phyloP scores from a whole-genome alignment of 148 eudicot species.

The Heliamphora exappendiculata region DNA sequence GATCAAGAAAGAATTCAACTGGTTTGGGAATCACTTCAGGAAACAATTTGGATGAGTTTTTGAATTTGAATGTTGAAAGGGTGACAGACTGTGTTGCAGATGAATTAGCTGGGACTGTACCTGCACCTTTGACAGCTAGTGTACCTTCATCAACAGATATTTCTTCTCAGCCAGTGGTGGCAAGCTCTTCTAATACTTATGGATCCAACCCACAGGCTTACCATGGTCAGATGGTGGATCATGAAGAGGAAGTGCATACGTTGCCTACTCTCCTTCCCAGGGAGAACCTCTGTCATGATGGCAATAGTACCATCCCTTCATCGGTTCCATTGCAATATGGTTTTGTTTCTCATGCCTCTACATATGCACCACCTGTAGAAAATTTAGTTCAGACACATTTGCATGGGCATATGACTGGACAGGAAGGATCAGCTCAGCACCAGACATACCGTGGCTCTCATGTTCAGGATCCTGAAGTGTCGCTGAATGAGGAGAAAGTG shows the following conservation, averaged over 20 bases:
- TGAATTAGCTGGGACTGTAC: slow-evolving; percentile 12
- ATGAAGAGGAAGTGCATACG: slow-evolving; percentile 13
- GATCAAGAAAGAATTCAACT: slow-evolving; percentile 17
- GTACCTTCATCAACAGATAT: slow-evolving; percentile 19
- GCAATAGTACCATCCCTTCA: not conserved
- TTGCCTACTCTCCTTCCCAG: slow-evolving; percentile 4
- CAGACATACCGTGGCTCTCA: slow-evolving; percentile 16
- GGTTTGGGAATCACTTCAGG: slow-evolving; percentile 42
- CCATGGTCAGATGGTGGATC: slow-evolving; percentile 29
- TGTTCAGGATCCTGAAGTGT: slow-evolving; percentile 9
- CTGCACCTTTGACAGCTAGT: slow-evolving; percentile 24
- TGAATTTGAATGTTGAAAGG: slow-evolving; percentile 25
- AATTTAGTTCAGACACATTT: slow-evolving; percentile 15
- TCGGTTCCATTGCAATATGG: slow-evolving; percentile 19
- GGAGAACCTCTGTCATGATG: slow-evolving; percentile 18
- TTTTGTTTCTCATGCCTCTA: slow-evolving; percentile 22
- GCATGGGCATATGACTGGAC: slow-evolving; percentile 20
- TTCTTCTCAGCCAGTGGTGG: slow-evolving; percentile 30
- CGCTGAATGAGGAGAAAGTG: slow-evolving; percentile 17
- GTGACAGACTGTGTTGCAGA: slow-evolving; percentile 5
- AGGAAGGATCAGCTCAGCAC: slow-evolving; percentile 25
- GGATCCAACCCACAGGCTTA: slow-evolving; percentile 26
- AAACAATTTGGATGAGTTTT: slow-evolving; percentile 23
- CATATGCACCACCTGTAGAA: slow-evolving; percentile 24
- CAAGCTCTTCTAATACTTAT: slow-evolving; percentile 19